Evolutionary conservation across 2,329 filamentous ascomycete genomes (phyloP).

Genomic region (Cyphellophora europaea): DNA sequence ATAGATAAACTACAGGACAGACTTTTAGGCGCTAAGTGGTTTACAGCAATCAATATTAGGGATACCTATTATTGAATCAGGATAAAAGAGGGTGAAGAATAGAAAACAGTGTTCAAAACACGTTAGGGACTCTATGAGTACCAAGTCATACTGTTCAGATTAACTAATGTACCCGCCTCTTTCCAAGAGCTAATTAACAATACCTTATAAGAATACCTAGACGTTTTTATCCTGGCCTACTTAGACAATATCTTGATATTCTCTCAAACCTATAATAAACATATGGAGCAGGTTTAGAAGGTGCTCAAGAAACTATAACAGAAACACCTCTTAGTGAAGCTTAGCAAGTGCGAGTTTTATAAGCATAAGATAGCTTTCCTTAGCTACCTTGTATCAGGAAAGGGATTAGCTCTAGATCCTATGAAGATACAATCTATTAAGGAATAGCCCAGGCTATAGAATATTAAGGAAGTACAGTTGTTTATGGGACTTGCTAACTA

Average conservation of each 20-base stretch:
- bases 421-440: constrained; percentile 11
- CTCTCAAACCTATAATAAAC: constrained; percentile 8
- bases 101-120: constrained; percentile 14
- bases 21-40: constrained; percentile 5
- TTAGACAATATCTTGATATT: constrained; percentile 24
- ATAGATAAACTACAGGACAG: constrained; percentile 14
- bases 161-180: constrained; percentile 13
- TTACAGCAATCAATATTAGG: constrained; percentile 17
- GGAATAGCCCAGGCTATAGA: constrained; percentile 12
- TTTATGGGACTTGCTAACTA: constrained; percentile 26
- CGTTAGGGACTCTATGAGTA: constrained; percentile 15
- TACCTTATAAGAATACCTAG: constrained; percentile 12
- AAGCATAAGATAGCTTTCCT: constrained; percentile 13
- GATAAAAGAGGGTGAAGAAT: constrained; percentile 12
- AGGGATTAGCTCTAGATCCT: constrained; percentile 13
- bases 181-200: constrained; percentile 23
- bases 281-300: constrained; percentile 10
- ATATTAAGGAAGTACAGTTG: constrained; percentile 16
- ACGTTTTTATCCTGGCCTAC: constrained; percentile 10
- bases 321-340: constrained; percentile 5
- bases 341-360: constrained; percentile 14
- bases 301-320: constrained; percentile 7
- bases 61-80: constrained; percentile 9
- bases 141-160: constrained; percentile 15
- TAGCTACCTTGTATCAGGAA: constrained; percentile 7